Percentiles rank a stretch among this genome's conserved stretches.
phyloP scores from a whole-genome alignment of 208 protist species.

The Acanthamoeba rhysodes region DNA sequence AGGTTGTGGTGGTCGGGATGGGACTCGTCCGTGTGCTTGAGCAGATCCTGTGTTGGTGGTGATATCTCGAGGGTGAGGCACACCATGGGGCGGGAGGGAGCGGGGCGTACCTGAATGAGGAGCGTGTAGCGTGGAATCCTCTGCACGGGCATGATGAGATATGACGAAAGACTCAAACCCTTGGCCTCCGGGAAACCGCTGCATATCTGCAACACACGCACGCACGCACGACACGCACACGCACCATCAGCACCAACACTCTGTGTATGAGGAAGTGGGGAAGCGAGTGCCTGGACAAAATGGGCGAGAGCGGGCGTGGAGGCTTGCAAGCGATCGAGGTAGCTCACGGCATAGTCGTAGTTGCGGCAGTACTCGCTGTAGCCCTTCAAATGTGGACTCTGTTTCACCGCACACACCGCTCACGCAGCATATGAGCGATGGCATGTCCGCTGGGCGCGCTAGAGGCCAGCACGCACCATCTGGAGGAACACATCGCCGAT shows the following conservation, averaged over 20 bases:
- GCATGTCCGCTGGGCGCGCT: background rate
- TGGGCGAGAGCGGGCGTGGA: constrained; percentile 32
- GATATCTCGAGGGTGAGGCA: background rate
- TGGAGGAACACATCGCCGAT: constrained; percentile 57
- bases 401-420: too few species aligned
- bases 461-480: constrained; percentile 33
- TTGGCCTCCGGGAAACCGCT: constrained; percentile 51
- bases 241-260: too few species aligned
- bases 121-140: constrained; percentile 55
- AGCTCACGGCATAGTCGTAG: constrained; percentile 65
- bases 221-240: background rate
- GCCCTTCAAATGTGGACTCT: constrained; percentile 57
- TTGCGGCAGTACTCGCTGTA: constrained; percentile 70
- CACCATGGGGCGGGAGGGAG: too few species aligned
- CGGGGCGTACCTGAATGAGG: constrained; percentile 22
- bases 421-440: background rate
- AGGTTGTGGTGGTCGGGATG: constrained; percentile 43
- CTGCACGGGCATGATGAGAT: constrained; percentile 66
- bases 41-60: background rate
- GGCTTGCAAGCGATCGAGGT: constrained; percentile 57
- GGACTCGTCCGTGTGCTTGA: constrained; percentile 28
- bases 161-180: constrained; percentile 43
- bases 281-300: background rate
- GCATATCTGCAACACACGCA: background rate
- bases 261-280: too few species aligned